Percentiles rank a stretch among this genome's conserved stretches.
phyloP scores from a whole-genome alignment of 768 basidiomycete genomes.

The Coprinopsis sp. region DNA sequence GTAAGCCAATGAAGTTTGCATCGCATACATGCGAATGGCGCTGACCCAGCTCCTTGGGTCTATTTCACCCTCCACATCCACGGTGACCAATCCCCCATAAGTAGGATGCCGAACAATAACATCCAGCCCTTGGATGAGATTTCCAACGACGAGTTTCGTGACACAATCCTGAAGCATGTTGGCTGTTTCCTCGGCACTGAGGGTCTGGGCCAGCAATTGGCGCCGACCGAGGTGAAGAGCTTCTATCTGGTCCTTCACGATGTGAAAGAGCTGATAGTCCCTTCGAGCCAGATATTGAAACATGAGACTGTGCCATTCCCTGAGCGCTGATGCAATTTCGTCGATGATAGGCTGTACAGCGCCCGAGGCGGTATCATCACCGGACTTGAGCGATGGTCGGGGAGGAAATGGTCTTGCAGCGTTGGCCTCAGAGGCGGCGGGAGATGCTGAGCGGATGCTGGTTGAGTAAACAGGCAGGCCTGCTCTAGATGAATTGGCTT shows the following conservation, averaged over 20 bases:
- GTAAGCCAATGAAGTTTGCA: constrained; percentile 82
- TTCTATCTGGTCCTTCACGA: constrained; percentile 86
- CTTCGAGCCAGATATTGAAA: constrained; percentile 86
- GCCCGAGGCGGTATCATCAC: constrained; percentile 88
- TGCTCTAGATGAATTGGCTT: constrained; percentile 66
- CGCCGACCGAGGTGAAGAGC: constrained; percentile 87
- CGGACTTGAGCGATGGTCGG: constrained; percentile 90
- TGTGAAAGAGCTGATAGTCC: constrained; percentile 85
- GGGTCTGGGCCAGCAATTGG: constrained; percentile 82
- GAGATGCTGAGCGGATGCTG: constrained; percentile 70
- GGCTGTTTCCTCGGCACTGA: constrained; percentile 82
- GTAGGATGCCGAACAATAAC: constrained; percentile 95
- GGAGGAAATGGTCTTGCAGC: constrained; percentile 79
- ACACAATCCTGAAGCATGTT: constrained; percentile 85
- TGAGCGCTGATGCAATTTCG: constrained; percentile 92
- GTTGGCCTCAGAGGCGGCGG: constrained; percentile 57
- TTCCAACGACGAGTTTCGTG: constrained; percentile 78
- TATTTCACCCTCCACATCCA: constrained; percentile 82
- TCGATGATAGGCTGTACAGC: constrained; percentile 86
- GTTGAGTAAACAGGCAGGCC: constrained; percentile 69
- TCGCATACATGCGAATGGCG: constrained; percentile 85
- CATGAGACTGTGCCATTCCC: constrained; percentile 94
- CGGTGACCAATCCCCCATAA: constrained; percentile 84
- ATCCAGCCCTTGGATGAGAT: constrained; percentile 88
- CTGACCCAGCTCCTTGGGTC: constrained; percentile 84